Percentiles rank a stretch among this genome's conserved stretches.
These are phyloP conservation scores for Tranzscheliella williamsii DNA, from an alignment of 1,284 basidiomycete species.

Conservation along the genomic window DNA sequence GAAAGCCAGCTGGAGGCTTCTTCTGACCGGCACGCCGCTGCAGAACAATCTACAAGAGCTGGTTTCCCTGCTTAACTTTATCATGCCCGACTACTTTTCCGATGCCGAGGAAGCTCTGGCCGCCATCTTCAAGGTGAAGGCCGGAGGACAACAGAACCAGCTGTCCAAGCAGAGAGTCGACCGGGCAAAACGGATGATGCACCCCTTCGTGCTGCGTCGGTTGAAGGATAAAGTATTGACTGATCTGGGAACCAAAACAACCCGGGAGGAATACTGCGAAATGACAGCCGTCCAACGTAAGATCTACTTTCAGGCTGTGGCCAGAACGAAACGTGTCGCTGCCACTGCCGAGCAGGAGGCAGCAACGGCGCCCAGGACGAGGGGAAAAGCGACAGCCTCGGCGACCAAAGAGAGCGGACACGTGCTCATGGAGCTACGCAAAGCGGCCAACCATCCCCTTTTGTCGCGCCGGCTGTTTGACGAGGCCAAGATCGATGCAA, in stretches of 20 bases:
- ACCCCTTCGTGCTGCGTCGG: constrained; percentile 92
- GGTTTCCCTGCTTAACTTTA: constrained; percentile 91
- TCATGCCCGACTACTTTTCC: constrained; percentile 85
- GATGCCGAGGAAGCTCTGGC: constrained; percentile 76
- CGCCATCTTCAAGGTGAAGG: constrained; percentile 95
- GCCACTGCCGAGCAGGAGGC: constrained; percentile 68
- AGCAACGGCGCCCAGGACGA: background rate
- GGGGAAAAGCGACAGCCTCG: background rate
- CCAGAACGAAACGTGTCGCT: constrained; percentile 69
- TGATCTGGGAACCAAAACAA: constrained; percentile 87
- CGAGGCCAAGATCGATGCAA: constrained; percentile 72
- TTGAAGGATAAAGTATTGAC: constrained; percentile 86
- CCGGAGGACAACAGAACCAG: constrained; percentile 79
- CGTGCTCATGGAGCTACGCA: constrained; percentile 92
- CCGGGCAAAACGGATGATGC: constrained; percentile 98
- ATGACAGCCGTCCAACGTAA: constrained; percentile 82
- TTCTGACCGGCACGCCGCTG: constrained; percentile 93
- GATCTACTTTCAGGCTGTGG: constrained; percentile 83
- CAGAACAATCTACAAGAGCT: constrained; percentile 85
- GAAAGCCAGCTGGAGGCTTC: constrained; percentile 82
- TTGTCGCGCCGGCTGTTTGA: constrained; percentile 85
- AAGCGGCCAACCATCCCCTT: constrained; percentile 94
- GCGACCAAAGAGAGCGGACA: constrained; percentile 64
- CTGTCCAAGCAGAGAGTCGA: constrained; percentile 88
- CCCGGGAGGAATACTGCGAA: constrained; percentile 89